Conservation (phyloP, 2,329 filamentous ascomycete genomes). For the Sporothrix brasiliensis region DNA sequence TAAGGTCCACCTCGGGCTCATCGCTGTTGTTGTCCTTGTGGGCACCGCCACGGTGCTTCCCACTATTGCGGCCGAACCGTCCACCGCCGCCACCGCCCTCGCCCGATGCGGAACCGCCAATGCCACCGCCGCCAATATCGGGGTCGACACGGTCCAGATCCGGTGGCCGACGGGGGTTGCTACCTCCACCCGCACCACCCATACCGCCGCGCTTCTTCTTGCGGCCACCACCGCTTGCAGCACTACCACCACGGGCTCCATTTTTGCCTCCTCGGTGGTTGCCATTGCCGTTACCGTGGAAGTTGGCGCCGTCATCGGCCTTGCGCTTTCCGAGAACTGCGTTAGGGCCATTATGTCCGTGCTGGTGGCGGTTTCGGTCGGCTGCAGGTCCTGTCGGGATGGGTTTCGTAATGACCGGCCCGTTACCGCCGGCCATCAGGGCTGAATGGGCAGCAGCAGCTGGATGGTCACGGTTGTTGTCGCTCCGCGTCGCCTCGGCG, state of each 20-base stretch:
- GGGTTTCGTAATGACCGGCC: not conserved
- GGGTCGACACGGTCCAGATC: constrained; percentile 37
- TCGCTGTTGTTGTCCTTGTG: constrained; percentile 26
- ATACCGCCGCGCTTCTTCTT: constrained; percentile 36
- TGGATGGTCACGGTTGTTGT: constrained; percentile 43
- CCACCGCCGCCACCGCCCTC: constrained; percentile 19
- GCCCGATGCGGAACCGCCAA: constrained; percentile 9
- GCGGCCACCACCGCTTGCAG: constrained; percentile 25
- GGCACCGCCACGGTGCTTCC: constrained; percentile 27
- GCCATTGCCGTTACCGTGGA: constrained; percentile 20
- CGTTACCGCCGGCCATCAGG: constrained; percentile 19
- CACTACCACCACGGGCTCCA: constrained; percentile 12
- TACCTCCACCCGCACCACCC: constrained; percentile 29
- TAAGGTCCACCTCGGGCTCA: constrained; percentile 36
- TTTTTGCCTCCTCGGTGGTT: constrained; percentile 14
- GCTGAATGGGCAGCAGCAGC: constrained; percentile 34
- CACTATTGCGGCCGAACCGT: constrained; percentile 25
- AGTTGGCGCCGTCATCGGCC: constrained; percentile 18
- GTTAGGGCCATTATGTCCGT: not conserved
- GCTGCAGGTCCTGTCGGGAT: constrained; percentile 31
- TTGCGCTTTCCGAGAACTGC: constrained; percentile 31
- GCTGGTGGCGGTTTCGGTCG: constrained; percentile 26
- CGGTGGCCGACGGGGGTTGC: constrained; percentile 31
- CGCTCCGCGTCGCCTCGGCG: constrained; percentile 74
- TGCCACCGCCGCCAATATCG: constrained; percentile 34